Evolutionary conservation across 2,329 filamentous ascomycete species (phyloP).

Genomic region (Alternaria sp.): DNA sequence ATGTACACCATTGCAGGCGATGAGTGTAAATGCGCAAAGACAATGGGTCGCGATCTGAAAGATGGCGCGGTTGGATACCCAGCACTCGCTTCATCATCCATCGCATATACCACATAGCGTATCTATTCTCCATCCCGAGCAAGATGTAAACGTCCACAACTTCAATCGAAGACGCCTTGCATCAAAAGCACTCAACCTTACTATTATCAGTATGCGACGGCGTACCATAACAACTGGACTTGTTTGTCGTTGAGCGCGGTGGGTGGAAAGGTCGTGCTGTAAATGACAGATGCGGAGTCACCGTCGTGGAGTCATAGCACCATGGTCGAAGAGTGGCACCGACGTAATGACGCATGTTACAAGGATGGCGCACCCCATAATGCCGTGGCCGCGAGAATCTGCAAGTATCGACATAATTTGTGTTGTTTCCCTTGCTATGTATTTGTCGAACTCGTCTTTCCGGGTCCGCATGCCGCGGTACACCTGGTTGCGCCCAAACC

Average conservation of each 20-base stretch:
- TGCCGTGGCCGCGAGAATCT: too few relatives aligned
- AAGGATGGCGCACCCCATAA: too few relatives aligned
- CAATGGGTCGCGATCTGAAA: not conserved
- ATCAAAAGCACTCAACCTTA: not conserved
- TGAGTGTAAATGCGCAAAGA: not conserved
- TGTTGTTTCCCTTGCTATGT: too few relatives aligned
- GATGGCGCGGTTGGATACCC: not conserved
- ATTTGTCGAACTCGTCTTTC: too few relatives aligned
- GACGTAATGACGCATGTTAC: not conserved
- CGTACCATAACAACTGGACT: not conserved
- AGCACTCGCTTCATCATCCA: not conserved
- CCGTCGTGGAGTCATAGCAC: not conserved
- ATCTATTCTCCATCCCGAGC: not conserved
- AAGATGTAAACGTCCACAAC: not conserved
- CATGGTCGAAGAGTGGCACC: not conserved
- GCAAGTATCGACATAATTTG: too few relatives aligned
- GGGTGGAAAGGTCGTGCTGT: not conserved
- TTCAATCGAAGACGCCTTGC: not conserved
- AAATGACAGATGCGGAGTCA: not conserved
- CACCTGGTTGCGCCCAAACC: too few relatives aligned
- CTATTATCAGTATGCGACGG: not conserved
- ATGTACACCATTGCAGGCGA: not conserved
- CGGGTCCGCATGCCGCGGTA: too few relatives aligned
- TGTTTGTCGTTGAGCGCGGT: not conserved
- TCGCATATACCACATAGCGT: rapidly evolving